Evolutionary conservation across 306 rosid genomes (phyloP).

Genomic region (Purshia tridentata): DNA sequence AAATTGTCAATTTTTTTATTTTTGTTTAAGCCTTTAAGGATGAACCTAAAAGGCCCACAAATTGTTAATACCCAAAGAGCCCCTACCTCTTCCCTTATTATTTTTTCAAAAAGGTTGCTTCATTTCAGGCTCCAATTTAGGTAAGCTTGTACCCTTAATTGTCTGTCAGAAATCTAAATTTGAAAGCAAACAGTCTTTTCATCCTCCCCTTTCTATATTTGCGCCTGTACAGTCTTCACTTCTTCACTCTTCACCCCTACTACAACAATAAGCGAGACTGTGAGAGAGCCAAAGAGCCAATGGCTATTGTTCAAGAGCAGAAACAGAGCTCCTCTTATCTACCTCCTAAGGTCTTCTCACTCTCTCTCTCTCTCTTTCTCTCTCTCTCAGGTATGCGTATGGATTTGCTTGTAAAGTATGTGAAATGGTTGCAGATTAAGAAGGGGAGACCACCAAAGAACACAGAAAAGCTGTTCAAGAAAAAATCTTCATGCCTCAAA

Average conservation of each 20-base stretch:
- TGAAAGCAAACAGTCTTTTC: conserved; percentile 4
- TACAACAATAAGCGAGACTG: not conserved
- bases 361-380: not conserved
- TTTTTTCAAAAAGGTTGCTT: conserved; percentile 4
- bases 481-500: not conserved
- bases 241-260: not conserved
- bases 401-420: not conserved
- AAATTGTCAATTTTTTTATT: too few species aligned
- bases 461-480: conserved; percentile 5
- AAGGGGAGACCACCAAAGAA: conserved; percentile 5
- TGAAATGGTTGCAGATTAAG: conserved; percentile 10
- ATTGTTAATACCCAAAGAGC: not conserved
- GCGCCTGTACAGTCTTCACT: too few species aligned
- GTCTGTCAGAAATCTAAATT: not conserved
- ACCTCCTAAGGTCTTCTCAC: conserved; percentile 9
- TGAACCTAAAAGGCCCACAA: too few species aligned
- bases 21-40: too few species aligned
- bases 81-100: too few species aligned
- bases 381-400: not conserved
- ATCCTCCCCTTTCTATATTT: not conserved
- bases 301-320: conserved; percentile 22
- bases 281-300: not conserved
- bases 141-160: not conserved
- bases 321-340: not conserved
- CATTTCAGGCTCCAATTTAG: not conserved